A percentile compares a stretch with the other conserved stretches of the same genome.
phyloP scores from a whole-genome alignment of 2,329 filamentous ascomycete species.

The Conoideocrella luteorostrata region DNA sequence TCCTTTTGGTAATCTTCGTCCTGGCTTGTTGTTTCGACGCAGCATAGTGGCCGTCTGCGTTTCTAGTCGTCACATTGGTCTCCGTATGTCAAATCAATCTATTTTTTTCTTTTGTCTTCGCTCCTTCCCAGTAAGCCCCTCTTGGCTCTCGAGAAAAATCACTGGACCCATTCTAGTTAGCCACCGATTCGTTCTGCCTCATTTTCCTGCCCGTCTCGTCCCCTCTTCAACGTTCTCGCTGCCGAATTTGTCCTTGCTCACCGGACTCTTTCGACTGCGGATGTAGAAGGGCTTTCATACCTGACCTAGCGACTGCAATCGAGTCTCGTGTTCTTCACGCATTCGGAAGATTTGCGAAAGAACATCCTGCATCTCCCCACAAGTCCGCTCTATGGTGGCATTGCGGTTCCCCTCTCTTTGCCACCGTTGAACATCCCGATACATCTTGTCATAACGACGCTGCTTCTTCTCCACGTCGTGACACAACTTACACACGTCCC shows the following conservation, averaged over 20 bases:
- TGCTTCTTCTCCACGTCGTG: conserved; percentile 83
- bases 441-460: conserved; percentile 67
- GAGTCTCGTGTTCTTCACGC: conserved; percentile 30
- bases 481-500: conserved; percentile 73
- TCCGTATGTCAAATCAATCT: neutral
- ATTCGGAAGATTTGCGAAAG: conserved; percentile 50
- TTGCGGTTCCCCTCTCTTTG: conserved; percentile 64
- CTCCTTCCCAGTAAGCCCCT: neutral
- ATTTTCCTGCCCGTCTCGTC: conserved; percentile 7
- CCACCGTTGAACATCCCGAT: conserved; percentile 72
- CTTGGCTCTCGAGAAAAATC: no score
- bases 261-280: no score
- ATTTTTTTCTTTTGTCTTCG: neutral
- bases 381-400: conserved; percentile 66
- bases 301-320: conserved; percentile 28
- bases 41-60: neutral
- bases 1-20: neutral
- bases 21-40: neutral
- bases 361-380: conserved; percentile 62
- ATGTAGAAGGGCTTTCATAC: no score
- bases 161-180: conserved; percentile 14
- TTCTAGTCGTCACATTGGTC: conserved; percentile 3
- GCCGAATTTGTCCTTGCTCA: conserved; percentile 9
- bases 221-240: neutral
- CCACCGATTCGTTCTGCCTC: conserved; percentile 12